These are phyloP conservation scores for Ophiorrhiza pumila DNA, from an alignment of 257 asterid species.

Conservation along the genomic window DNA sequence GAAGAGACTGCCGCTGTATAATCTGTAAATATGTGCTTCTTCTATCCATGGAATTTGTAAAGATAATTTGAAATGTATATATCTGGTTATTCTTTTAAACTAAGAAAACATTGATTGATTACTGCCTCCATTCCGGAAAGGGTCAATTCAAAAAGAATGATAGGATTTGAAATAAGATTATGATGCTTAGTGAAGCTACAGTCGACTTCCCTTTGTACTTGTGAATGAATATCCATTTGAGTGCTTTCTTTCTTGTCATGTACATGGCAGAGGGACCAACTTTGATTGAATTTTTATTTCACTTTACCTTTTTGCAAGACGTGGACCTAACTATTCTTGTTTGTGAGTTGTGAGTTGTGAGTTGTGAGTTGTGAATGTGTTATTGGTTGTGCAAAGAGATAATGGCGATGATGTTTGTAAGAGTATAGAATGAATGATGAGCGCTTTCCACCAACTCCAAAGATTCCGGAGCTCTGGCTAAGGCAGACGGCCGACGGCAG, in stretches of 20 bases:
- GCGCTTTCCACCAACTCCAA: constrained; percentile 16
- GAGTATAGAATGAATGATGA: too few species aligned
- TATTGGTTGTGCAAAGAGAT: not conserved
- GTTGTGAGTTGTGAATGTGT: not conserved
- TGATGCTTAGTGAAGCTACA: not conserved
- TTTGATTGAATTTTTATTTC: constrained; percentile 7
- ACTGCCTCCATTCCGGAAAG: not conserved
- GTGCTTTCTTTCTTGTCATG: not conserved
- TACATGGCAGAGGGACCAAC: not conserved
- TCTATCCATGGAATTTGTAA: not conserved
- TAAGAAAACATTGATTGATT: too few species aligned
- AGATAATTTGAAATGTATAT: not conserved
- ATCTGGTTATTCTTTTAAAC: not conserved
- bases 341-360: too few species aligned
- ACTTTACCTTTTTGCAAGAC: not conserved
- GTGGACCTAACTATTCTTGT: constrained; percentile 7
- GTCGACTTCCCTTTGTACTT: not conserved
- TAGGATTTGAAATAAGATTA: not conserved
- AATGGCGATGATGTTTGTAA: not conserved
- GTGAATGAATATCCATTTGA: not conserved
- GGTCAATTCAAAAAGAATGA: not conserved
- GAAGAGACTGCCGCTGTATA: not conserved
- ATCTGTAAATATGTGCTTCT: not conserved
- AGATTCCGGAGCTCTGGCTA: constrained; percentile 7
- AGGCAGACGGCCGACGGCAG: too few species aligned